A percentile compares a stretch with the other conserved stretches of the same genome.
Evolutionary conservation across 2,329 filamentous ascomycete genomes (phyloP).

Genomic region (Talaromyces atroroseus): DNA sequence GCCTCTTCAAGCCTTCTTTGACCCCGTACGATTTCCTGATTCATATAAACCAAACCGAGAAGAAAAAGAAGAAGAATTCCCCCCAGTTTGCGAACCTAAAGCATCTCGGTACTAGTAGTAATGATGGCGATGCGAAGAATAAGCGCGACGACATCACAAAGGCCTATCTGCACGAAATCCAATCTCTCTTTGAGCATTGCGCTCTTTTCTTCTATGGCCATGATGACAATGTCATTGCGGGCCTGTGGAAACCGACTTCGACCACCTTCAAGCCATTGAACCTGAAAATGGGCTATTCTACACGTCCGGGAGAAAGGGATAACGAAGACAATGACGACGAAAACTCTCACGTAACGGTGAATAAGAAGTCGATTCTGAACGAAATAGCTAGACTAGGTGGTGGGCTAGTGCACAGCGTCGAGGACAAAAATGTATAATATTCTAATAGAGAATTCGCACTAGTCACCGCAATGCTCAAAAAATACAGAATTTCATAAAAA

Average conservation of each 20-base stretch:
- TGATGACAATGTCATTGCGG: constrained; percentile 53
- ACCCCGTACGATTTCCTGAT: constrained; percentile 83
- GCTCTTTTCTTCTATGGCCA: constrained; percentile 75
- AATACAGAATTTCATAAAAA: neutral
- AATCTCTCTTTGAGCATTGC: constrained; percentile 59
- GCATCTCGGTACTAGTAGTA: constrained; percentile 44
- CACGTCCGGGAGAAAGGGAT: constrained; percentile 19
- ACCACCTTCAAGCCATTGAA: constrained; percentile 28
- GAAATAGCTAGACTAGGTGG: constrained; percentile 48
- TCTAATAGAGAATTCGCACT: neutral
- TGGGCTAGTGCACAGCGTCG: constrained; percentile 63
- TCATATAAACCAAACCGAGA: constrained; percentile 54
- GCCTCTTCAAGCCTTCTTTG: constrained; percentile 67
- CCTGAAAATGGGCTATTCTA: constrained; percentile 36
- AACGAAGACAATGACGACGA: neutral
- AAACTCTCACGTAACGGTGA: constrained; percentile 26
- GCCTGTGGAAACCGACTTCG: constrained; percentile 58
- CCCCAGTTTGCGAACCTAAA: constrained; percentile 57
- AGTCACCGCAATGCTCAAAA: neutral
- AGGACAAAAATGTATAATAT: constrained; percentile 37
- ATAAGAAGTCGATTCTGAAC: constrained; percentile 37
- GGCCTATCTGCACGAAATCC: constrained; percentile 63
- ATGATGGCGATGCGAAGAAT: constrained; percentile 34
- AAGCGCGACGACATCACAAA: constrained; percentile 52
- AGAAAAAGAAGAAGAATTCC: constrained; percentile 39